Conservation (phyloP, 257 asterid species). For the Penstemon eatonii region DNA sequence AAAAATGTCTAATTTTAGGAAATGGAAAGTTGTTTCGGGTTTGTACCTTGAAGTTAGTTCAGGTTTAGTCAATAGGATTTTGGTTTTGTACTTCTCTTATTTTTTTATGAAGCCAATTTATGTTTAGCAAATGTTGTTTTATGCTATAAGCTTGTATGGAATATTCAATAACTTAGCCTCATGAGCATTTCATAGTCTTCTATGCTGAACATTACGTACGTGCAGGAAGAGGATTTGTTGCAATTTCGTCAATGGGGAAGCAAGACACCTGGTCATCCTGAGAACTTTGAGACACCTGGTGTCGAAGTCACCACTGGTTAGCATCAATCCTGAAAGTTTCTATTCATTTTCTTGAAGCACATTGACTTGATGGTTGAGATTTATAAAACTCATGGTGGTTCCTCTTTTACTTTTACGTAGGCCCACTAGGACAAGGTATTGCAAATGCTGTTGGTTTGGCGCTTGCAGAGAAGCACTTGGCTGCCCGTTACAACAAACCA, state of each 20-base stretch:
- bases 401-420: slow-evolving; percentile 37
- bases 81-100: not conserved
- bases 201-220: slow-evolving; percentile 23
- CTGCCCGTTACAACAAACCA: slow-evolving; percentile 84
- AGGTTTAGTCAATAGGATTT: not conserved
- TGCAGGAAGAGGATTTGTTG: slow-evolving; percentile 68
- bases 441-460: slow-evolving; percentile 92
- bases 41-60: not conserved
- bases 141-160: not conserved
- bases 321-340: slow-evolving; percentile 20
- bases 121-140: not conserved
- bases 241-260: slow-evolving; percentile 79
- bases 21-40: not conserved
- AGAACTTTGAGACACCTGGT: slow-evolving; percentile 79
- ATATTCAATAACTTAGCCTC: not conserved
- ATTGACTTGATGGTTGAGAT: not conserved
- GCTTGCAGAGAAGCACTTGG: slow-evolving; percentile 84
- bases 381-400: slow-evolving; percentile 18
- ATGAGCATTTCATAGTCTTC: slow-evolving; percentile 13
- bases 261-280: slow-evolving; percentile 82
- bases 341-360: slow-evolving; percentile 11
- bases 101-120: not conserved
- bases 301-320: slow-evolving; percentile 82
- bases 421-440: slow-evolving; percentile 92
- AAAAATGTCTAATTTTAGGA: too few species aligned